phyloP scores from a whole-genome alignment of 2,329 filamentous ascomycete species.

The Aureobasidium musti region DNA sequence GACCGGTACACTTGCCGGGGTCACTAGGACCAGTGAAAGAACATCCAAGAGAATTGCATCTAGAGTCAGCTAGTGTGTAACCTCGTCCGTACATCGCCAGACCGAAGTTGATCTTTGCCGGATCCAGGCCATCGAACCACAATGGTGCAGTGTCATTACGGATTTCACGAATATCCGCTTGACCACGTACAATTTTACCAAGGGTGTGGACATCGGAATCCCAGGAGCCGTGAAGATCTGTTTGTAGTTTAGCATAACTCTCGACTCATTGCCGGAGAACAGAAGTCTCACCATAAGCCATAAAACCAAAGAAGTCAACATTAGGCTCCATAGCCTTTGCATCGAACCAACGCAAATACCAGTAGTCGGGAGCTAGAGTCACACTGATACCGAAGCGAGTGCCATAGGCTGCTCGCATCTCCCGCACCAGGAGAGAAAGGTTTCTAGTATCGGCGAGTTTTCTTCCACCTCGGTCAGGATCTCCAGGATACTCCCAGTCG shows the following conservation, averaged over 20 bases:
- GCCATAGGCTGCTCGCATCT: conserved; percentile 35
- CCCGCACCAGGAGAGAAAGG: conserved; percentile 41
- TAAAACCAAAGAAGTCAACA: conserved; percentile 46
- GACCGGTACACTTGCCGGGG: conserved; percentile 36
- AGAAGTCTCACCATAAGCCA: conserved; percentile 34
- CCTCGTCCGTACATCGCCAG: conserved; percentile 53
- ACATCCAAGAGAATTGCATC: conserved; percentile 34
- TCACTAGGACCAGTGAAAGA: conserved; percentile 30
- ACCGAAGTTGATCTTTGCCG: conserved; percentile 51
- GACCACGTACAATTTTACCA: conserved; percentile 42
- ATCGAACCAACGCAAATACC: conserved; percentile 39
- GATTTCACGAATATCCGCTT: conserved; percentile 52
- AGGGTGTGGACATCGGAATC: conserved; percentile 42
- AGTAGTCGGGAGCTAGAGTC: conserved; percentile 38
- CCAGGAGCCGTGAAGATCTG: conserved; percentile 50
- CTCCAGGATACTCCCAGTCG: conserved; percentile 35
- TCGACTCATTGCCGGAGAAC: too few relatives aligned
- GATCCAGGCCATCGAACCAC: conserved; percentile 47
- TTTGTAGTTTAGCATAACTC: too few relatives aligned
- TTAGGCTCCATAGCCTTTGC: conserved; percentile 41
- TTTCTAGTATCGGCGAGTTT: conserved; percentile 44
- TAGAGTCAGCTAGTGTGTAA: conserved; percentile 42
- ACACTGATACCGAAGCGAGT: conserved; percentile 36
- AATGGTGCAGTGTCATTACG: conserved; percentile 43
- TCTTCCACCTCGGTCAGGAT: conserved; percentile 44